Evolutionary conservation across 805 yeast genomes (phyloP).

Genomic region (Candida taoyuanica): DNA sequence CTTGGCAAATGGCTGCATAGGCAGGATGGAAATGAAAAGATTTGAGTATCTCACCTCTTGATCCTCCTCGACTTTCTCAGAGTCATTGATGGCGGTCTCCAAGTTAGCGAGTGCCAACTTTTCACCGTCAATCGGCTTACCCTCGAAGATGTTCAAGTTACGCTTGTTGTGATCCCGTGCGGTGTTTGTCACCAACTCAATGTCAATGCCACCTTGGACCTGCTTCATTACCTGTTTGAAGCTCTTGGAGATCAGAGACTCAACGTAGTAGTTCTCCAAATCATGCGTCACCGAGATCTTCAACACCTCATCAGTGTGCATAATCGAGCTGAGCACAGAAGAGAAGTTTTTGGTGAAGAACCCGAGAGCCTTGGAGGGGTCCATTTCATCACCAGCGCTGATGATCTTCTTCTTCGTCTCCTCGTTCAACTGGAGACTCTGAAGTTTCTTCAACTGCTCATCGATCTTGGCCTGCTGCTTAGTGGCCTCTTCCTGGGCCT

Average conservation of each 20-base stretch:
- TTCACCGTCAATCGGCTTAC: conserved; percentile 78
- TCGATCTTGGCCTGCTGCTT: conserved; percentile 29
- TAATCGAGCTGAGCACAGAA: conserved; percentile 31
- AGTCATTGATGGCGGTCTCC: conserved; percentile 59
- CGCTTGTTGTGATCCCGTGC: conserved; percentile 23
- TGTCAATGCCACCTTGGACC: conserved; percentile 72
- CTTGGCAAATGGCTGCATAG: conserved; percentile 37
- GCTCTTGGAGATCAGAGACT: conserved; percentile 43
- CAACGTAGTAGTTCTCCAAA: conserved; percentile 49
- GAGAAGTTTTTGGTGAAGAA: conserved; percentile 18
- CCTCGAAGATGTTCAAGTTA: conserved; percentile 66
- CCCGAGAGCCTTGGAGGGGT: conserved; percentile 25
- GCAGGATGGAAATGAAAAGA: conserved; percentile 66
- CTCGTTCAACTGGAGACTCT: conserved; percentile 24
- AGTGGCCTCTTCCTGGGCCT: conserved; percentile 30
- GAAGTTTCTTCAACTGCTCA: conserved; percentile 29
- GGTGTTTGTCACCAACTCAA: conserved; percentile 39
- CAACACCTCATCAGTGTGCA: conserved; percentile 45
- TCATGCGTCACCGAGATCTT: conserved; percentile 67
- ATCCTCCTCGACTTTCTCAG: conserved; percentile 23
- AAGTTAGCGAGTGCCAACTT: conserved; percentile 85
- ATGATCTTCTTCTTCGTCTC: conserved; percentile 24
- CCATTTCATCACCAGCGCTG: conserved; percentile 16
- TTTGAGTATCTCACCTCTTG: conserved; percentile 41
- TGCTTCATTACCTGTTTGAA: conserved; percentile 65